Conservation (phyloP, 768 basidiomycete species). For the Collybiopsis luxurians region DNA sequence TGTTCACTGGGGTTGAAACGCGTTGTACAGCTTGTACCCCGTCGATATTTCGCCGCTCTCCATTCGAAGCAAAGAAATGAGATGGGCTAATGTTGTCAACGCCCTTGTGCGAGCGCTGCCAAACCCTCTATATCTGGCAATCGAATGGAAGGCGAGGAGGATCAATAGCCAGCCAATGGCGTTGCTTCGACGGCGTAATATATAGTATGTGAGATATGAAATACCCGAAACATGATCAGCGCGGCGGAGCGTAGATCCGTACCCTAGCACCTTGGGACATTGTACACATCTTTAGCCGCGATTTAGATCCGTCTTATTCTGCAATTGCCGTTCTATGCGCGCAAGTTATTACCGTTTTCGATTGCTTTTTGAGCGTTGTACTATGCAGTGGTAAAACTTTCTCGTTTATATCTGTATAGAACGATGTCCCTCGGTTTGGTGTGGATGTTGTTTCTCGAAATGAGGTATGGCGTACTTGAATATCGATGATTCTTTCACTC, state of each 20-base stretch:
- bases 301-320: neutral
- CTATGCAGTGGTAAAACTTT: neutral
- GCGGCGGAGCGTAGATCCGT: no score
- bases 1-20: neutral
- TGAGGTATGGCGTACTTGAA: neutral
- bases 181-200: no score
- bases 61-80: neutral
- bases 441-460: neutral
- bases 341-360: no score
- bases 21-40: neutral
- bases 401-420: neutral
- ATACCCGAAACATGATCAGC: no score
- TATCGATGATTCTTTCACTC: neutral
- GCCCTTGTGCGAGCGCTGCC: no score
- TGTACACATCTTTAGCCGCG: neutral
- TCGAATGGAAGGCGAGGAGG: no score
- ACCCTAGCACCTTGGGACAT: no score
- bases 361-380: neutral
- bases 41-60: neutral
- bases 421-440: neutral
- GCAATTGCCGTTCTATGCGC: no score
- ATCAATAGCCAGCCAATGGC: no score
- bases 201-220: no score
- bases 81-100: neutral
- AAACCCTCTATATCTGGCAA: no score